phyloP scores from a whole-genome alignment of 1,284 basidiomycete species.

The Fomitopsis palustris region DNA sequence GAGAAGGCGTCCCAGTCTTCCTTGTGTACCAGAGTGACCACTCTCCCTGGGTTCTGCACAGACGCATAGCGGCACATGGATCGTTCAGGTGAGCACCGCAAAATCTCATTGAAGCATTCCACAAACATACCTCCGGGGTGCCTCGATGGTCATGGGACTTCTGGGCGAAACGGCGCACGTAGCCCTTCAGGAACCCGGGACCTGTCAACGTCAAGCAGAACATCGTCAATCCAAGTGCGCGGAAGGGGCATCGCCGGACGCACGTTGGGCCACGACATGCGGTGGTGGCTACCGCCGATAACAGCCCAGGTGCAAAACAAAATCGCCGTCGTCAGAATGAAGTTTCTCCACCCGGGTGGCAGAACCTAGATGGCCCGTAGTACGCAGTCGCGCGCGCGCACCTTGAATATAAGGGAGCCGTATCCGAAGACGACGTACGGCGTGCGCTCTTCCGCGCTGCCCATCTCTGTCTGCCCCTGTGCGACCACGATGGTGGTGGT shows the following conservation, averaged over 20 bases:
- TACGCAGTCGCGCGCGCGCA: slow-evolving; percentile 19
- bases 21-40: slow-evolving; percentile 84
- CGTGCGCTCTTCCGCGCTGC: not conserved
- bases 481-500: not conserved
- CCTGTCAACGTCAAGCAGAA: slow-evolving; percentile 36
- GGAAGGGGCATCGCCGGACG: slow-evolving; percentile 1
- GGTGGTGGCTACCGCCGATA: slow-evolving; percentile 58
- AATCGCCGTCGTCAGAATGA: not conserved
- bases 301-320: not conserved
- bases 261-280: slow-evolving; percentile 60
- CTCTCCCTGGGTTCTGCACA: slow-evolving; percentile 71
- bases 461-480: not conserved
- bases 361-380: not conserved
- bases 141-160: slow-evolving; percentile 86
- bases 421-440: slow-evolving; percentile 76
- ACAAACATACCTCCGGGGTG: slow-evolving; percentile 59
- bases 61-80: not conserved
- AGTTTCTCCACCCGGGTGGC: not conserved
- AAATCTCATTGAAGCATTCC: not conserved
- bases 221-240: not conserved
- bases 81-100: not conserved
- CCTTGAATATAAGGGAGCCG: slow-evolving; percentile 82
- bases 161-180: slow-evolving; percentile 84
- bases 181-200: slow-evolving; percentile 82
- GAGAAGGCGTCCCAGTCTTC: slow-evolving; percentile 80